Conservation (phyloP, 1,139 yeast species). For the Hyphopichia buzzinii region DNA sequence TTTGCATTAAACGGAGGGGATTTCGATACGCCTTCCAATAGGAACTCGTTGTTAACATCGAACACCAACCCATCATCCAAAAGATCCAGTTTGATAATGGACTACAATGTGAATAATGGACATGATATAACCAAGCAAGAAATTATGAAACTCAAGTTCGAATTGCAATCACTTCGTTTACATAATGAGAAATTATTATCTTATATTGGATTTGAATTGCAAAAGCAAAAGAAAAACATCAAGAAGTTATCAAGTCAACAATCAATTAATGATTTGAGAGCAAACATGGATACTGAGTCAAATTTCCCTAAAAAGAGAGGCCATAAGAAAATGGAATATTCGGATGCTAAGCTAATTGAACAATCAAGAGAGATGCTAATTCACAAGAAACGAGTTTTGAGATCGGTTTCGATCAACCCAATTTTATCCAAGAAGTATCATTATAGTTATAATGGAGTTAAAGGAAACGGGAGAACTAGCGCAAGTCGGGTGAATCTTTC, state of each 20-base stretch:
- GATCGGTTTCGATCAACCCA: conserved; percentile 46
- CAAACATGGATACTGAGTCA: neutral
- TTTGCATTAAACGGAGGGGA: conserved; percentile 20
- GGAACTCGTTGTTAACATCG: conserved; percentile 18
- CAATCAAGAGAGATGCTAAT: conserved; percentile 41
- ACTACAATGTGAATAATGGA: conserved; percentile 13
- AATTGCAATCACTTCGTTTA: conserved; percentile 50
- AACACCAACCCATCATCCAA: conserved; percentile 26
- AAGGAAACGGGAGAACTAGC: conserved; percentile 1
- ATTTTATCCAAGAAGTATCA: conserved; percentile 32
- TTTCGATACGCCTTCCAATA: conserved; percentile 16
- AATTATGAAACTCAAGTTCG: conserved; percentile 51
- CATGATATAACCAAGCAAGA: conserved; percentile 48
- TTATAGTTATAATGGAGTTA: conserved; percentile 6
- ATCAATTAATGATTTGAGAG: conserved; percentile 18
- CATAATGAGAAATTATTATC: conserved; percentile 58
- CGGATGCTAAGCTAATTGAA: conserved; percentile 54
- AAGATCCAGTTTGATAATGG: conserved; percentile 37
- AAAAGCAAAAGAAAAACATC: conserved; percentile 46
- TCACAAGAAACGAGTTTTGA: conserved; percentile 43
- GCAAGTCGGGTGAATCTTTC: neutral
- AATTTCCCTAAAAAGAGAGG: conserved; percentile 6
- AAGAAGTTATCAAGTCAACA: conserved; percentile 41
- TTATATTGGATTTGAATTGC: conserved; percentile 57
- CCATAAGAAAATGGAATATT: conserved; percentile 39